Conservation (phyloP, 1,284 basidiomycete genomes). For the Ganoderma leucocontextum region DNA sequence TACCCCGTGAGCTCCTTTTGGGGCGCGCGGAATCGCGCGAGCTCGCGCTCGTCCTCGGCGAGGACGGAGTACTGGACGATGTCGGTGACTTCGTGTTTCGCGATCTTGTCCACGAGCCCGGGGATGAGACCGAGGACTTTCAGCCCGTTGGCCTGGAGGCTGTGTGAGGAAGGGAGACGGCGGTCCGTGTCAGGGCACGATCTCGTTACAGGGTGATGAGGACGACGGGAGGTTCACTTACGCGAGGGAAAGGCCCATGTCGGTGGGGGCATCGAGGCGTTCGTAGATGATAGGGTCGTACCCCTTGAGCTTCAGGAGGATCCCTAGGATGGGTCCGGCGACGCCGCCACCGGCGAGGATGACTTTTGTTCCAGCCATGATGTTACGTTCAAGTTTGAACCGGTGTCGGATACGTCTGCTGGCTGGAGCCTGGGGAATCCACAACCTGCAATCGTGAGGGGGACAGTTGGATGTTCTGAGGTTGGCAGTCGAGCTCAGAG, state of each 20-base stretch:
- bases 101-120: conserved; percentile 46
- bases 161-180: conserved; percentile 31
- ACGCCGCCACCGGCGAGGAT: conserved; percentile 55
- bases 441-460: background rate
- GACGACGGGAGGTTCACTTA: conserved; percentile 31
- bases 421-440: background rate
- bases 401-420: background rate
- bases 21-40: conserved; percentile 39
- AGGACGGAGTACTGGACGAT: conserved; percentile 43
- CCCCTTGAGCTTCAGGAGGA: conserved; percentile 51
- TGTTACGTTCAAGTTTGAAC: background rate
- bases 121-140: conserved; percentile 51
- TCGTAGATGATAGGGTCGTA: conserved; percentile 55
- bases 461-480: background rate
- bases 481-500: background rate
- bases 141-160: conserved; percentile 52
- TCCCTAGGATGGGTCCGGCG: conserved; percentile 55
- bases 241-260: conserved; percentile 49
- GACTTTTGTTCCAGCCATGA: conserved; percentile 40
- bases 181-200: conserved; percentile 32
- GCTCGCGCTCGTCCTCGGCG: conserved; percentile 42
- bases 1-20: conserved; percentile 36
- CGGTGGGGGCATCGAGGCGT: conserved; percentile 39
- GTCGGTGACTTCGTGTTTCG: conserved; percentile 40
- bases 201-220: too few species aligned